phyloP scores from a whole-genome alignment of 78 protist species.

The Carpediemonas membranifera region DNA sequence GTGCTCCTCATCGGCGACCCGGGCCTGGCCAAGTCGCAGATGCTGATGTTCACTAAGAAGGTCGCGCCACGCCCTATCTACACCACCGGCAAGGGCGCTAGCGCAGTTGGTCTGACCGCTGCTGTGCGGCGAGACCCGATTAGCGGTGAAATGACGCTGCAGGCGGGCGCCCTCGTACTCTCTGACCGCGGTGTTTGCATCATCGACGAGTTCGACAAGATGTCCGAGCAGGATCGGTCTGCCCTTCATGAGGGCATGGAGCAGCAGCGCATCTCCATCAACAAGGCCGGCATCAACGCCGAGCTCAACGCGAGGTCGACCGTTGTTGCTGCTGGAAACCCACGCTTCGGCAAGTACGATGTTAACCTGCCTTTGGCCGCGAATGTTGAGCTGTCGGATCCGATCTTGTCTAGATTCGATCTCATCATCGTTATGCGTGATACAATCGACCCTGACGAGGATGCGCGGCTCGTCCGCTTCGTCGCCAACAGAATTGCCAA shows the following conservation, averaged over 20 bases:
- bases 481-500: too few species aligned
- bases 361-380: slow-evolving; percentile 76
- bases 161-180: slow-evolving; percentile 99
- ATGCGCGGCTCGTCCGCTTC: too few species aligned
- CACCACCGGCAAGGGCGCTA: slow-evolving; percentile 94
- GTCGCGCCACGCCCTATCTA: slow-evolving; percentile 86
- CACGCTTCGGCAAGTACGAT: slow-evolving; percentile 70
- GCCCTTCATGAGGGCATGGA: slow-evolving; percentile 99
- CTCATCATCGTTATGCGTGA: slow-evolving; percentile 3
- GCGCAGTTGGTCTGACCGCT: slow-evolving; percentile 98
- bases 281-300: slow-evolving; percentile 98
- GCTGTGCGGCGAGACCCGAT: slow-evolving; percentile 86
- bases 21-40: slow-evolving; percentile 95
- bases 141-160: slow-evolving; percentile 85
- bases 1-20: slow-evolving; percentile 97
- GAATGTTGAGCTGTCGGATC: slow-evolving; percentile 92
- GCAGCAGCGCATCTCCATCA: slow-evolving; percentile 93
- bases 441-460: neutral
- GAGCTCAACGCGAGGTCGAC: slow-evolving; percentile 87
- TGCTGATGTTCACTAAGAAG: slow-evolving; percentile 74
- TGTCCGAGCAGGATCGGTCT: slow-evolving; percentile 60
- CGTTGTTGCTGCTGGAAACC: slow-evolving; percentile 98
- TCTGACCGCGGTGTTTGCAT: slow-evolving; percentile 97
- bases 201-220: slow-evolving; percentile 99
- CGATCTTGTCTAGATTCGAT: slow-evolving; percentile 94